Percentiles rank a stretch among this genome's conserved stretches.
These are phyloP conservation scores for Cryptococcus sp. DNA, from an alignment of 1,284 basidiomycete species.

Conservation along the genomic window DNA sequence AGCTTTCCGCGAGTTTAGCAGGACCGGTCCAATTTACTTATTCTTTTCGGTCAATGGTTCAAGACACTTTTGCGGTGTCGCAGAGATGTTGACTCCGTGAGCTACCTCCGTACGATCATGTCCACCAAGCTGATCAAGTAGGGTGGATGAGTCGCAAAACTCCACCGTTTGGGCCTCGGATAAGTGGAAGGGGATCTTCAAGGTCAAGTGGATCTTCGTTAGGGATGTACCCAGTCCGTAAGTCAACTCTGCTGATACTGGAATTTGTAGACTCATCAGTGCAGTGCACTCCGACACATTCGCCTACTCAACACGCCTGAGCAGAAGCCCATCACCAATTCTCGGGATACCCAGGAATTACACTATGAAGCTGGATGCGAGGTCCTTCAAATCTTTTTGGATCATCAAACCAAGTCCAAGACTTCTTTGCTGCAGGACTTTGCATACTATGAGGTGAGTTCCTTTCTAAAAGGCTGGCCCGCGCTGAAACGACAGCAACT, in stretches of 20 bases:
- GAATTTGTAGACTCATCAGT: not conserved
- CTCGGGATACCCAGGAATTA: slow-evolving; percentile 67
- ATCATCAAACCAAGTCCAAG: slow-evolving; percentile 68
- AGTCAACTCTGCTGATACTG: slow-evolving; percentile 53
- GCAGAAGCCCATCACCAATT: slow-evolving; percentile 92
- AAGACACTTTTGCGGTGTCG: slow-evolving; percentile 96
- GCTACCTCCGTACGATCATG: too few relatives aligned
- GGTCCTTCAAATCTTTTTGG: slow-evolving; percentile 88
- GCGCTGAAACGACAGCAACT: slow-evolving; percentile 10
- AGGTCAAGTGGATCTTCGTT: slow-evolving; percentile 91
- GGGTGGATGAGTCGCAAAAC: slow-evolving; percentile 50
- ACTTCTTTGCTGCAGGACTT: slow-evolving; percentile 91
- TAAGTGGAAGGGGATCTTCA: slow-evolving; percentile 98
- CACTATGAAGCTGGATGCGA: slow-evolving; percentile 90
- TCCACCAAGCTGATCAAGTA: slow-evolving; percentile 9
- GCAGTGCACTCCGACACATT: slow-evolving; percentile 36
- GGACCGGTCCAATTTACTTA: slow-evolving; percentile 84
- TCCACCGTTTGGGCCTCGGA: slow-evolving; percentile 91
- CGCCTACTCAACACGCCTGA: slow-evolving; percentile 81
- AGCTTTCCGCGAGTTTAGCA: slow-evolving; percentile 83
- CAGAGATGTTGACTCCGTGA: slow-evolving; percentile 84
- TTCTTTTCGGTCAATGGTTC: slow-evolving; percentile 96
- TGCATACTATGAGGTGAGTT: slow-evolving; percentile 81
- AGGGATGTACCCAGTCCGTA: slow-evolving; percentile 86
- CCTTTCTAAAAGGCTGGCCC: not conserved